Percentiles rank a stretch among this genome's conserved stretches.
These are phyloP conservation scores for Pseudocercospora fijiensis DNA, from an alignment of 2,329 filamentous ascomycete genomes.

Conservation along the genomic window DNA sequence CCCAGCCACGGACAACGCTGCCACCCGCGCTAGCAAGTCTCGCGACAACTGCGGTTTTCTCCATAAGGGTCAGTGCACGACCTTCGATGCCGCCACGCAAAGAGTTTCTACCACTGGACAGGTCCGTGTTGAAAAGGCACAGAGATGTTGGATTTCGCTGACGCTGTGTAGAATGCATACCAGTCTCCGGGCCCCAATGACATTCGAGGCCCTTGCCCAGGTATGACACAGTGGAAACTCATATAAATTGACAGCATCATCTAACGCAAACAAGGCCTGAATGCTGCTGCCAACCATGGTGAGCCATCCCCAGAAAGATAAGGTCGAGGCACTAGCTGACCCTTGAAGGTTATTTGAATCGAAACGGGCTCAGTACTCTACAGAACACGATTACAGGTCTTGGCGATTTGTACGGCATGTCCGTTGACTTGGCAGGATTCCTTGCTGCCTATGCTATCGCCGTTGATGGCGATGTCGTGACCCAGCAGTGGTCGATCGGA, in stretches of 20 bases:
- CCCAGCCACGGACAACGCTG: conserved; percentile 16
- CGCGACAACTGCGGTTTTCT: conserved; percentile 18
- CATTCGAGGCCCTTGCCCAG: conserved; percentile 27
- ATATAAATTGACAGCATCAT: too few relatives aligned
- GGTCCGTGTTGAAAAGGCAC: neutral
- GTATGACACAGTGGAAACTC: neutral
- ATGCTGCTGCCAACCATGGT: conserved; percentile 32
- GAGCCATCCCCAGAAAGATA: too few relatives aligned
- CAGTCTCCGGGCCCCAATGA: conserved; percentile 14
- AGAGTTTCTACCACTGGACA: conserved; percentile 14
- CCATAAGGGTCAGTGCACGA: conserved; percentile 9
- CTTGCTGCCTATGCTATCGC: conserved; percentile 35
- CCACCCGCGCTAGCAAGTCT: conserved; percentile 7
- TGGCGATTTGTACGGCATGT: conserved; percentile 18
- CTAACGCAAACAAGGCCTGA: conserved; percentile 26
- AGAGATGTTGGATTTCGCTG: neutral
- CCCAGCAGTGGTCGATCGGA: conserved; percentile 33
- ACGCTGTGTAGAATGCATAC: conserved; percentile 5
- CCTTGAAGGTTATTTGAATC: conserved; percentile 19
- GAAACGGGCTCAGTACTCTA: conserved; percentile 28
- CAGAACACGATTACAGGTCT: conserved; percentile 30
- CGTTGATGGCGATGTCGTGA: conserved; percentile 14
- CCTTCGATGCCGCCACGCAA: conserved; percentile 13
- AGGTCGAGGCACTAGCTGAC: too few relatives aligned
- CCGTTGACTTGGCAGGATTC: conserved; percentile 23